Percentiles rank a stretch among this genome's conserved stretches.
Conservation (phyloP, 2,329 filamentous ascomycete genomes). For the Pseudogymnoascus sp. region DNA sequence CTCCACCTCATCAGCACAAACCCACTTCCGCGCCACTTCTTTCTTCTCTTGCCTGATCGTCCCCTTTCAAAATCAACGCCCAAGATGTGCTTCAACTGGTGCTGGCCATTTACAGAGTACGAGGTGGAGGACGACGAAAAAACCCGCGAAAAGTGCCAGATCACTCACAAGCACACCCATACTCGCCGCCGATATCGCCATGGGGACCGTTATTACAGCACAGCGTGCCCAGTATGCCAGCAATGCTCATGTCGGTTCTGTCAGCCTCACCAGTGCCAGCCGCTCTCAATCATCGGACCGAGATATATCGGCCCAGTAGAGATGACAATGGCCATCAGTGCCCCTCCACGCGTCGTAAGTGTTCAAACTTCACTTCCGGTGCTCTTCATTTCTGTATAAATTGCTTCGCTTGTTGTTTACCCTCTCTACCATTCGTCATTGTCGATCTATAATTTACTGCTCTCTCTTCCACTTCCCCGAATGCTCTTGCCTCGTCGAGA, state of each 20-base stretch:
- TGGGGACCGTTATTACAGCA: neutral
- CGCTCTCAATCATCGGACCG: neutral
- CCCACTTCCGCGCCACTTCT: neutral
- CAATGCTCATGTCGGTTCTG: neutral
- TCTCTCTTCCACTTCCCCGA: neutral
- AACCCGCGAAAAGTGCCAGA: neutral
- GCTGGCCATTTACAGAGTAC: neutral
- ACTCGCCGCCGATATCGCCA: neutral
- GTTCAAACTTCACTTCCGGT: neutral
- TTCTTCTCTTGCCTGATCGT: neutral
- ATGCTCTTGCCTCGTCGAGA: neutral
- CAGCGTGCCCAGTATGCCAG: neutral
- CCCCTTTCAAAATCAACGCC: neutral
- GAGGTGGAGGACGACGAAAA: conserved; percentile 2
- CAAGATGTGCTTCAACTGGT: conserved; percentile 6
- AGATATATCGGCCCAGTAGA: conserved; percentile 2
- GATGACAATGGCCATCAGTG: neutral
- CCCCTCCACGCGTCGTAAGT: neutral
- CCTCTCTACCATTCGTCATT: neutral
- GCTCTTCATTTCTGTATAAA: neutral
- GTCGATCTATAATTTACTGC: neutral
- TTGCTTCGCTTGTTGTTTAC: neutral
- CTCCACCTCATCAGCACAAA: neutral
- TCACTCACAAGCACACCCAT: neutral
- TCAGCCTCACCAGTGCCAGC: neutral